Conservation (phyloP, 164 flowering plant species). For the Vitis vinifera region DNA sequence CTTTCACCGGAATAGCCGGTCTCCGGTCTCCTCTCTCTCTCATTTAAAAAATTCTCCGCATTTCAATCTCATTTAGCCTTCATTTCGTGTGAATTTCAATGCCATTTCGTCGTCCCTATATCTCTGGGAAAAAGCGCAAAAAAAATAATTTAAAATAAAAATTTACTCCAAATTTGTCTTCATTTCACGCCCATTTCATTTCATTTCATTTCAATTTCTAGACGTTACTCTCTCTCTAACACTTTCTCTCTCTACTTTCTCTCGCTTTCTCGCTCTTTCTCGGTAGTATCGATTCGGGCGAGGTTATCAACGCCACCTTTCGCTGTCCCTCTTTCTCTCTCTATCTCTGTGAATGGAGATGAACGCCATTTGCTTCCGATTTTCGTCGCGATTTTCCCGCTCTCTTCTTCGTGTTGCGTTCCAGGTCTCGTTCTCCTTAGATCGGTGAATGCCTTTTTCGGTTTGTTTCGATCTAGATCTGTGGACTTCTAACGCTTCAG, state of each 20-base stretch:
- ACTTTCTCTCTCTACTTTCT: slow-evolving; percentile 6
- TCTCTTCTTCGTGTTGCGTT: neutral
- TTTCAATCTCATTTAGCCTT: slow-evolving; percentile 14
- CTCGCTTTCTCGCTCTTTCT: neutral
- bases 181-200: slow-evolving; percentile 8
- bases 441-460: no score
- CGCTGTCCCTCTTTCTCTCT: neutral
- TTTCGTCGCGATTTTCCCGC: slow-evolving; percentile 6
- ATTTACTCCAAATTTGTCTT: slow-evolving; percentile 3
- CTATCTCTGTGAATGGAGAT: neutral
- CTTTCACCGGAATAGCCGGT: slow-evolving; percentile 20
- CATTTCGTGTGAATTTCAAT: slow-evolving; percentile 28
- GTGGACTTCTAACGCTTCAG: no score
- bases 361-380: slow-evolving; percentile 2
- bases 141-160: neutral
- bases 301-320: neutral
- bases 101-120: slow-evolving; percentile 3
- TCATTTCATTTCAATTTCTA: slow-evolving; percentile 16
- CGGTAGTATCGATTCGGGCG: slow-evolving; percentile 6
- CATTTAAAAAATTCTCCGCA: neutral
- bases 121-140: no score
- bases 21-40: neutral
- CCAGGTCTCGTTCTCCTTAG: neutral
- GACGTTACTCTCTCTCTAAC: slow-evolving; percentile 14
- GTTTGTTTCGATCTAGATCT: no score